phyloP scores from a whole-genome alignment of 768 basidiomycete species.

The Lentinula sp. region DNA sequence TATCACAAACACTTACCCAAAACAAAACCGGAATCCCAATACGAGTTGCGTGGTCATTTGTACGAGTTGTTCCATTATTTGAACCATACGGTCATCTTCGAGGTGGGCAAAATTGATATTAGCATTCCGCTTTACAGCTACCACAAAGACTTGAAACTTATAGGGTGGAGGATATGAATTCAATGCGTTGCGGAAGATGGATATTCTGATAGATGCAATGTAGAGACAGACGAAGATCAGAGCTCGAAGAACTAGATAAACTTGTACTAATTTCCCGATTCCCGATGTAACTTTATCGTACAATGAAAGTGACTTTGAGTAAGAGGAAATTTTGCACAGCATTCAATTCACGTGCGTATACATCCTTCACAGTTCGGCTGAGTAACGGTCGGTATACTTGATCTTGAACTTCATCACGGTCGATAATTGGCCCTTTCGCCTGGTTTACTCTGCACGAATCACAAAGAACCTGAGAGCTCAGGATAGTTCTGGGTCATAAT shows the following conservation, averaged over 20 bases:
- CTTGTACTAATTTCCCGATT: no score
- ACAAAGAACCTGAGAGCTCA: neutral
- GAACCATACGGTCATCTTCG: conserved; percentile 77
- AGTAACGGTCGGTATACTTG: neutral
- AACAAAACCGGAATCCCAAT: conserved; percentile 59
- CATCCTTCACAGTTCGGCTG: neutral
- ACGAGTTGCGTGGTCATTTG: conserved; percentile 56
- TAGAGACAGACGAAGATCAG: neutral
- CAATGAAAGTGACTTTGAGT: neutral
- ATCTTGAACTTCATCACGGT: neutral
- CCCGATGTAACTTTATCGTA: no score
- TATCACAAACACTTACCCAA: conserved; percentile 64
- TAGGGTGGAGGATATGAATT: conserved; percentile 48
- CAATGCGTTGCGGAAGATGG: conserved; percentile 45
- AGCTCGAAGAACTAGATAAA: neutral
- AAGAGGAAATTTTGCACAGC: neutral
- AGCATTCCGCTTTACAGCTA: neutral
- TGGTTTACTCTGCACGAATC: neutral
- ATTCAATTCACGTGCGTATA: neutral
- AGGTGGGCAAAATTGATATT: conserved; percentile 39
- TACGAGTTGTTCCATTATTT: conserved; percentile 80
- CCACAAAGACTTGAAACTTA: no score
- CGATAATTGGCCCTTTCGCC: neutral
- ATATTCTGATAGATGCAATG: conserved; percentile 14
- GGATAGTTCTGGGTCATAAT: neutral